Base-by-base conservation (phyloP, 345 rosid species). In the Hibiscus trionum region DNA sequence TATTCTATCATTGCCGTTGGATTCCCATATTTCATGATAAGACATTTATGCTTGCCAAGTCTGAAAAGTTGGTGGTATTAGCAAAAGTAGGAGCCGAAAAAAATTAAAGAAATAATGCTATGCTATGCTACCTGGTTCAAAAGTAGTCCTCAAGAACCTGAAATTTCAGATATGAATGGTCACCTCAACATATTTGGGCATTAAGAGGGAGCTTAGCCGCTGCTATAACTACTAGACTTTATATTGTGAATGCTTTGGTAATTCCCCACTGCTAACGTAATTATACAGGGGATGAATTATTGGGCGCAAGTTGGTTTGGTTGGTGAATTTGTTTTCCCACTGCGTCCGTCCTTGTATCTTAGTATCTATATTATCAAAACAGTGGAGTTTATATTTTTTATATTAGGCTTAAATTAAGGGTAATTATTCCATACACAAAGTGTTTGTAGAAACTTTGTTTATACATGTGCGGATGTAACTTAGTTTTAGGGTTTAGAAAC, bases 41-140 rank as follows among this genome's bases (percentile, higher is more conserved):
- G 79, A 77, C 75, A 75, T 71, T 46, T 57, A 59, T 69, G 69
- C 72, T 69, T 52, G 53, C 61, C 58, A 56, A 74, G 50, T 56
- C 73, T 76, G 79, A 49, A 72, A 75, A 72, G 77, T 70, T 33
- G 61, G 24, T 58, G 61, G 53, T 65, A 65, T 15, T 10, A 57
- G 52, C 11, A 44, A 19, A 26, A 42, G 52, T n/a, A 19, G 15
- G 3, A 42, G 33, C 46, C 39, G 11, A 7, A 31, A 16, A 56
- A 3, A 24, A 0, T 24, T 58, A 26, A 58, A 58, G 16, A 58
- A 61, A 16, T 15, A 17, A n/a, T 16, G 5, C 11, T 3, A 6
- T 21, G 24, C 24, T 33, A 39, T 39, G 44, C 44, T 8, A 39
- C 17, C 29, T 11, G 5, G 2, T 57, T 63, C 66, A 62, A 35